Evolutionary conservation across 768 basidiomycete species (phyloP), one percentile per base, ranked within the genome.

Genomic region (Lentinula lateritia): DNA sequence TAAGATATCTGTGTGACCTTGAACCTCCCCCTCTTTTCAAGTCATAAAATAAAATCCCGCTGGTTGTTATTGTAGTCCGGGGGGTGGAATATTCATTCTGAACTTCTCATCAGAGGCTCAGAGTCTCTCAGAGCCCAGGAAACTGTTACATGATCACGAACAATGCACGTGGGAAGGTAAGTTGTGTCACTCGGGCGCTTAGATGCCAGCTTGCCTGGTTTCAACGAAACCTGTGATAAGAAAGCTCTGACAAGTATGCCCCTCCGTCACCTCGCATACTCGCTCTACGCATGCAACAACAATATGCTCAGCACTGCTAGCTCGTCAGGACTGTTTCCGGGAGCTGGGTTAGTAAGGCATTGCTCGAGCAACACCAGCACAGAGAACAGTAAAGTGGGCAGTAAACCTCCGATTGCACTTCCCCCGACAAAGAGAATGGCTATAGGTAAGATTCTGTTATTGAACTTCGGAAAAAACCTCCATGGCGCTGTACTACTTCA

Each of bases 341-440:
- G 46, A 48, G 46, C 6, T 13, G 53, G 35, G 1, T 18, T 20
- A 12, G 52, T 38, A 32, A 48, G 58, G 48, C 41, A 60, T 50
- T 60, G 58, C 34, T 60, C 23, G n/a, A 34, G 20, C 52, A 20
- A 20, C 23, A 8, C 35, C 54, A 56, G 20, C 16, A 10, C 1
- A 23, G 28, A 39, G 16, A 12, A 3, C 52, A 16, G 20, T 13
- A 38, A 54, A 52, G 12, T 12, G 18, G 52, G 35, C 8, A 15
- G 20, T 38, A n/a, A 42, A 12, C 16, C 60, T 54, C 36, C 50
- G 10, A 54, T 61, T 28, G 60, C 45, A 6, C 36, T 52, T 8
- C 58, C 58, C 20, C 58, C 58, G 20, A 46, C 36, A 50, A 60
- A 60, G 16, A 43, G 6, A 20, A 35, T 60, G 32, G 58, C 58